These are phyloP conservation scores for Euphorbia tirucalli DNA, from an alignment of 345 rosid species.

Conservation along the genomic window DNA sequence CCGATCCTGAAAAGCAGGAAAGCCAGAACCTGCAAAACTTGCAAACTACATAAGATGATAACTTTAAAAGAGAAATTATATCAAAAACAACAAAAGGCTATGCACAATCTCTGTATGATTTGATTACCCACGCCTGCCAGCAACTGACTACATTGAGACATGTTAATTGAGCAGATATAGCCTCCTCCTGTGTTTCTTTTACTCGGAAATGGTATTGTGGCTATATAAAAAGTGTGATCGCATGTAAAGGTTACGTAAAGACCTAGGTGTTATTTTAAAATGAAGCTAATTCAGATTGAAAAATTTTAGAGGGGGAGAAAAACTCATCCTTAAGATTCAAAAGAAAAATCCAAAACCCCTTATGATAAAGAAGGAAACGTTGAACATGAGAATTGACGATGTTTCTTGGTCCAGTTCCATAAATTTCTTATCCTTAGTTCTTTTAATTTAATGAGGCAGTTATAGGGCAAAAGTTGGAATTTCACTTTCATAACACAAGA, in stretches of 20 bases:
- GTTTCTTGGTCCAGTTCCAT: background rate
- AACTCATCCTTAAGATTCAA: background rate
- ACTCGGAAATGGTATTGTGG: background rate
- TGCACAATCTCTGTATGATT: slow-evolving; percentile 1
- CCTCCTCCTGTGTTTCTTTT: slow-evolving; percentile 1
- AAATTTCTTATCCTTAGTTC: background rate
- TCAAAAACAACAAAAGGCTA: slow-evolving; percentile 4
- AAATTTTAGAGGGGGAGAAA: too few relatives aligned
- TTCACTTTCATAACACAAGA: slow-evolving; percentile 35
- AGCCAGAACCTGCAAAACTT: slow-evolving; percentile 46
- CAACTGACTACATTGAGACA: background rate
- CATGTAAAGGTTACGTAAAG: background rate
- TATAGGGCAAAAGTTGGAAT: slow-evolving; percentile 13
- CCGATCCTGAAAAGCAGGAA: slow-evolving; percentile 42
- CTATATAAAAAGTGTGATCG: background rate
- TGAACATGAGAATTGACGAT: background rate
- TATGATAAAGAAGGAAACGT: background rate
- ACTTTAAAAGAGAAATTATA: background rate
- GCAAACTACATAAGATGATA: slow-evolving; percentile 25
- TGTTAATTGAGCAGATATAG: slow-evolving; percentile 9
- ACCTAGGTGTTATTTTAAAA: background rate
- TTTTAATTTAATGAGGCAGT: slow-evolving; percentile 1
- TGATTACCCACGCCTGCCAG: slow-evolving; percentile 7
- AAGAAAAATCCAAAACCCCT: background rate
- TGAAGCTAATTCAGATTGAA: background rate